Base-by-base conservation (phyloP, 139 green algal genomes). In the Micromonas pusilla region DNA sequence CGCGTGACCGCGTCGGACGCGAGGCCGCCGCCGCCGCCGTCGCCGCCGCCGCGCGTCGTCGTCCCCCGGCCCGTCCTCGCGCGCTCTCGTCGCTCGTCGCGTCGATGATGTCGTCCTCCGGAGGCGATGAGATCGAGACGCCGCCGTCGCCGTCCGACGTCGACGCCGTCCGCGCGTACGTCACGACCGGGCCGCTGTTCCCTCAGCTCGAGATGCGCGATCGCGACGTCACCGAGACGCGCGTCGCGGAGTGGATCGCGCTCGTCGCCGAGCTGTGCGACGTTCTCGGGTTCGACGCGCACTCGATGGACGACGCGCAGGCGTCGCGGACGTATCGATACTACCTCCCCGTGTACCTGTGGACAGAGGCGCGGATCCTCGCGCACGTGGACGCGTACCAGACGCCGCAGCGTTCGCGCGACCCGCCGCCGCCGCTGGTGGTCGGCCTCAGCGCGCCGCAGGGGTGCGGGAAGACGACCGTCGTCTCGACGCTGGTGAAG, bases 401-500 rank as follows among this genome's bases (percentile, higher is more conserved):
- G 31, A 53, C 30, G 26, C 5, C 19, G 9, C 5, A 0, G 23
- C 20, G 9, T 6, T 5, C n/a, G 30, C 5, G 20, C 66, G 66
- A 19, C 66, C 5, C 23, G 0, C 5, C 26, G 26, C 66, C 66
- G 31, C 57, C 73, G 60, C 5, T 79, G 26, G 60, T 79, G 60
- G 73, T 99, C 13, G 95, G 95, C 79, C 97, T 99, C 84, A 90
- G 80, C 38, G 95, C 95, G 20, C 84, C 84, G 37, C 84, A 88
- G 72, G 96, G 96, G 13, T 99, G 93, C 78, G 96, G 96, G 63
- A 99, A 99, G 84, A 94, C 90, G 2, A 99, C 96, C 4, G 66
- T 99, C 5, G 93, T 96, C 63, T 90, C 93, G 72, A 81, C 94
- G 82, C 86, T 99, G 37, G 81, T 94, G 83, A 38, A 77, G 60